Percentiles rank a stretch among this genome's conserved stretches.
Evolutionary conservation across 345 rosid species (phyloP).

Genomic region (Populus euphratica): DNA sequence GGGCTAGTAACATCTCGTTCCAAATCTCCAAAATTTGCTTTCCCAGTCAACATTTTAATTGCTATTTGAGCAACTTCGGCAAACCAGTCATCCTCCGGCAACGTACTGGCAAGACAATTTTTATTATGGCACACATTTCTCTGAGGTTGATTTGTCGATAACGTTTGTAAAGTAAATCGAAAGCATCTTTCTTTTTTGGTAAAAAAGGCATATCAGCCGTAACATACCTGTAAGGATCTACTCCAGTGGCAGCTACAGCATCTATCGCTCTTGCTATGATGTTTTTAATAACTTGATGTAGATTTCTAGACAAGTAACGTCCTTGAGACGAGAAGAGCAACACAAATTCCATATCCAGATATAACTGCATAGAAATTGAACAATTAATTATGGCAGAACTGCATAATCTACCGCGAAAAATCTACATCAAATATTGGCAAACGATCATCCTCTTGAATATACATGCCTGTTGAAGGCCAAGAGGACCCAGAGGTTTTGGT

Average conservation of each 20-base stretch:
- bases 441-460: neutral
- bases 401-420: neutral
- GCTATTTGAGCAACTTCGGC: conserved; percentile 90
- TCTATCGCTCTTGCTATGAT: conserved; percentile 86
- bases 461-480: conserved; percentile 77
- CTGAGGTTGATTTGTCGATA: neutral
- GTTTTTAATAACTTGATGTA: conserved; percentile 82
- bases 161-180: neutral
- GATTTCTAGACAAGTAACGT: conserved; percentile 72
- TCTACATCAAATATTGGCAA: neutral
- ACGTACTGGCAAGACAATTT: conserved; percentile 32
- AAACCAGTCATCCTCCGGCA: conserved; percentile 95
- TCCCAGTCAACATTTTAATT: conserved; percentile 66
- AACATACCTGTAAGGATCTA: conserved; percentile 59
- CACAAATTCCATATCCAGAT: conserved; percentile 91
- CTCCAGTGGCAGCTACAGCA: conserved; percentile 58
- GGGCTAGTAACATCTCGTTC: conserved; percentile 66
- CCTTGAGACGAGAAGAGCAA: conserved; percentile 85
- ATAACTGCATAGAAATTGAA: conserved; percentile 50
- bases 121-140: neutral
- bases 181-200: neutral
- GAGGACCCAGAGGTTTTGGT: conserved; percentile 63
- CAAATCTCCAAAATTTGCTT: conserved; percentile 44
- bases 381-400: conserved; percentile 1
- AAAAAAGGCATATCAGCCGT: too few relatives aligned